These are phyloP conservation scores for Globisporangium carolinianum DNA, from an alignment of 352 stramenopile genomes.

Conservation along the genomic window DNA sequence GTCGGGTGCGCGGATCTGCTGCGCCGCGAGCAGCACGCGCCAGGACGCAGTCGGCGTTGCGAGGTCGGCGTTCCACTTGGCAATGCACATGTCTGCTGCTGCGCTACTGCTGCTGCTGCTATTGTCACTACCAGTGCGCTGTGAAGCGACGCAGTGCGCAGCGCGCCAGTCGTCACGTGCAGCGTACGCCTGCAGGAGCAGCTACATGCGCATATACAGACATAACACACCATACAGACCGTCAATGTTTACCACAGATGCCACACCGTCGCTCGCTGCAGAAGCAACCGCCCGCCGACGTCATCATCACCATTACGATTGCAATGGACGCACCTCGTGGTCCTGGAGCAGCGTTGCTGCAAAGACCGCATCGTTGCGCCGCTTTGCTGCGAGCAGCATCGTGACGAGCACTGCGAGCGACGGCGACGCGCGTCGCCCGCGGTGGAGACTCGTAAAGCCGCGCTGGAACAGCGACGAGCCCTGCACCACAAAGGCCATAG, in stretches of 20 bases:
- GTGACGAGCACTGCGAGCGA: slow-evolving; percentile 19
- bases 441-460: slow-evolving; percentile 34
- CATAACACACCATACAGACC: not conserved
- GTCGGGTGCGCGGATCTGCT: slow-evolving; percentile 12
- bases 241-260: no score
- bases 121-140: not conserved
- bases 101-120: not conserved
- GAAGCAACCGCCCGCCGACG: no score
- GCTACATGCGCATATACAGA: not conserved
- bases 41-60: slow-evolving; percentile 9
- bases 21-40: slow-evolving; percentile 6
- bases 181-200: slow-evolving; percentile 11
- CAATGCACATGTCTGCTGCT: not conserved
- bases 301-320: not conserved
- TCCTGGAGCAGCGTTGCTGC: slow-evolving; percentile 42
- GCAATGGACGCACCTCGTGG: slow-evolving; percentile 9
- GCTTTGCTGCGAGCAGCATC: slow-evolving; percentile 14
- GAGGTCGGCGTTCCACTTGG: slow-evolving; percentile 11
- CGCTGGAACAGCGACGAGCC: slow-evolving; percentile 56
- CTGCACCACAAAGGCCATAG: slow-evolving; percentile 13
- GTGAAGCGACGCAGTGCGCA: slow-evolving; percentile 4
- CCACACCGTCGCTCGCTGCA: not conserved
- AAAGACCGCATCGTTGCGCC: slow-evolving; percentile 42
- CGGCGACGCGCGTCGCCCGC: slow-evolving; percentile 15
- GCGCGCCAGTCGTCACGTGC: slow-evolving; percentile 11